Evolutionary conservation across 1,284 basidiomycete genomes (phyloP).

Genomic region (Leccinum pachyderme): DNA sequence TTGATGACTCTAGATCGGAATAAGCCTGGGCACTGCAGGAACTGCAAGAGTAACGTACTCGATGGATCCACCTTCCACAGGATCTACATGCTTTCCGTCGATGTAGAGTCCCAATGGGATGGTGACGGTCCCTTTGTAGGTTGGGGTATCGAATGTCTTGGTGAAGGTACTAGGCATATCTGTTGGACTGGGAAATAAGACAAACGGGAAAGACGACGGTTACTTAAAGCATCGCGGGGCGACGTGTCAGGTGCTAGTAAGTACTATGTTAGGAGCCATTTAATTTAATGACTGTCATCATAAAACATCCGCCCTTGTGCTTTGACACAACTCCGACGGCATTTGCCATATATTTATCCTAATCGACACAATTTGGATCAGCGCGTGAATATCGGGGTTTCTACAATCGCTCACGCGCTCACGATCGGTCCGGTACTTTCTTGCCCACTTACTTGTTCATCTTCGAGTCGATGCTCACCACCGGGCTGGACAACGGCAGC

Average conservation of each 20-base stretch:
- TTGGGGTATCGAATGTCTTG: conserved; percentile 21
- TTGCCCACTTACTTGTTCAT: not conserved
- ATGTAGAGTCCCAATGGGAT: conserved; percentile 29
- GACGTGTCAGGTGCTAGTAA: not conserved
- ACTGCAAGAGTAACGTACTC: conserved; percentile 17
- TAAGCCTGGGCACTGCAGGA: not conserved
- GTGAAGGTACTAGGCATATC: conserved; percentile 24
- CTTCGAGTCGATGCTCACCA: not conserved
- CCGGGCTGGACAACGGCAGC: no score
- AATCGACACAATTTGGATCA: not conserved
- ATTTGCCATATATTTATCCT: not conserved
- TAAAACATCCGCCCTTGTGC: not conserved
- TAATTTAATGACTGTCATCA: not conserved
- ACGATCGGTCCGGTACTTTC: not conserved
- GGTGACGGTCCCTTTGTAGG: conserved; percentile 27
- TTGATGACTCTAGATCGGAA: conserved; percentile 20
- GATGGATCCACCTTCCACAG: conserved; percentile 21
- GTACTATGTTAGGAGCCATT: not conserved
- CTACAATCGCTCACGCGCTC: not conserved
- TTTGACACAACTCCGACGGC: not conserved
- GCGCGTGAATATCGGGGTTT: not conserved
- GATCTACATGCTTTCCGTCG: conserved; percentile 26
- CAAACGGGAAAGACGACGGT: not conserved
- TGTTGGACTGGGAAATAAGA: not conserved
- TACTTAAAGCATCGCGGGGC: conserved; percentile 6